A percentile compares a stretch with the other conserved stretches of the same genome.
Evolutionary conservation across 768 basidiomycete species (phyloP).

Genomic region (Sistotremastrum niveocremeum): DNA sequence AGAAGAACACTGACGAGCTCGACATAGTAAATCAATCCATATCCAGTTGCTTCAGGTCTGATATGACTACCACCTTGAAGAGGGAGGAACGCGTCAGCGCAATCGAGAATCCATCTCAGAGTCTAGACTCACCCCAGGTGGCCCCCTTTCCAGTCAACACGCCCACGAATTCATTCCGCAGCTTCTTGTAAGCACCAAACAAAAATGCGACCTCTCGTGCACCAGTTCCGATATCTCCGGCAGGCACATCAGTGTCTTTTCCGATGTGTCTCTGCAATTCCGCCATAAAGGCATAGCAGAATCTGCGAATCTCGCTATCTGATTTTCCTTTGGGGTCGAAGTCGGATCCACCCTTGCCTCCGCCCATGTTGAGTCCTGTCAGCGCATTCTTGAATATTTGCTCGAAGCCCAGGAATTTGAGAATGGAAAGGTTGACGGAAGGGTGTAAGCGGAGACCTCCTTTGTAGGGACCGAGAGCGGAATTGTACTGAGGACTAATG

Average conservation of each 20-base stretch:
- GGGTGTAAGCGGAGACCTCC: constrained; percentile 70
- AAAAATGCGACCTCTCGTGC: constrained; percentile 65
- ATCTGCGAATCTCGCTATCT: constrained; percentile 58
- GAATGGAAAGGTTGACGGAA: constrained; percentile 67
- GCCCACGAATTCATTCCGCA: constrained; percentile 55
- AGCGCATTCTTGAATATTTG: constrained; percentile 75
- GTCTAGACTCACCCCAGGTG: constrained; percentile 33
- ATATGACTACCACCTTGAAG: constrained; percentile 39
- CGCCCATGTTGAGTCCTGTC: constrained; percentile 65
- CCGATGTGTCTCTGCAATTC: constrained; percentile 66
- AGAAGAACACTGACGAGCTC: constrained; percentile 37
- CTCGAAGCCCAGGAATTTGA: constrained; percentile 77
- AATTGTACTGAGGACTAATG: constrained; percentile 41
- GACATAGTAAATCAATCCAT: constrained; percentile 67
- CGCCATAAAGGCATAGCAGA: constrained; percentile 59
- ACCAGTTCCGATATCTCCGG: constrained; percentile 63
- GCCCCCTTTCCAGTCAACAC: constrained; percentile 62
- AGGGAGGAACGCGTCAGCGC: too few species aligned
- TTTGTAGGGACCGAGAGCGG: constrained; percentile 66
- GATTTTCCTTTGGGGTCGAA: constrained; percentile 76
- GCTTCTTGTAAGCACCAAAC: constrained; percentile 67
- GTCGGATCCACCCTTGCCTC: constrained; percentile 68
- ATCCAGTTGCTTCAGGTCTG: constrained; percentile 61
- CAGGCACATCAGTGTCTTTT: constrained; percentile 62
- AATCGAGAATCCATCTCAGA: too few species aligned